These are phyloP conservation scores for Pezizomycotina sp. DNA, from an alignment of 2,329 filamentous ascomycete genomes.

Conservation along the genomic window DNA sequence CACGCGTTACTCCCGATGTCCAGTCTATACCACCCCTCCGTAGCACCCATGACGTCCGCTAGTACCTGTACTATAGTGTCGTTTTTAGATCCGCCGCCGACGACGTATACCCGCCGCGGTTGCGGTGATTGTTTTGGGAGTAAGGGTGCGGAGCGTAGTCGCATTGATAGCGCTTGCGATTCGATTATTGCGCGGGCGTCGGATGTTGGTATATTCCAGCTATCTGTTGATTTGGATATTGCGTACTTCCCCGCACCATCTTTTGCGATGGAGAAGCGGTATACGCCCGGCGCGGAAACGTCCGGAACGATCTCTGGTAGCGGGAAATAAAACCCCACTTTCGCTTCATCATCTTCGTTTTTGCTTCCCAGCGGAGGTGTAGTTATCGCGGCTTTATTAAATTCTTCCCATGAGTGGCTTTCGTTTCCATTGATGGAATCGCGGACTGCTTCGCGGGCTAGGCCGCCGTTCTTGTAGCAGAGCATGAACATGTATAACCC, in stretches of 20 bases:
- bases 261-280: slow-evolving; percentile 53
- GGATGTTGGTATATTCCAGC: slow-evolving; percentile 42
- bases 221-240: too few relatives aligned
- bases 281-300: slow-evolving; percentile 58
- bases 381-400: slow-evolving; percentile 55
- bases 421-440: slow-evolving; percentile 50
- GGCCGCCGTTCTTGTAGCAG: slow-evolving; percentile 95
- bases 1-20: slow-evolving; percentile 93
- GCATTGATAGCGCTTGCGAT: slow-evolving; percentile 83
- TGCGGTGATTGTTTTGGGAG: slow-evolving; percentile 39
- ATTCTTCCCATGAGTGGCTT: slow-evolving; percentile 54
- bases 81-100: slow-evolving; percentile 82
- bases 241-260: slow-evolving; percentile 11
- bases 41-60: slow-evolving; percentile 74
- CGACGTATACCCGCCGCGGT: slow-evolving; percentile 78
- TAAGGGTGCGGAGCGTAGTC: slow-evolving; percentile 48
- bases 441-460: slow-evolving; percentile 78
- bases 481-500: slow-evolving; percentile 99
- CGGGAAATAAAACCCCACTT: slow-evolving; percentile 86
- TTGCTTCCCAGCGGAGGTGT: slow-evolving; percentile 50
- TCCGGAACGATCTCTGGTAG: slow-evolving; percentile 93
- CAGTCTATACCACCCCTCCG: slow-evolving; percentile 79
- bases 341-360: slow-evolving; percentile 42
- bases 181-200: slow-evolving; percentile 82
- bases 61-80: slow-evolving; percentile 70